Percentiles rank a stretch among this genome's conserved stretches.
These are phyloP conservation scores for Lodderomyces pseudojiufengensis DNA, from an alignment of 1,139 yeast species.

Conservation along the genomic window DNA sequence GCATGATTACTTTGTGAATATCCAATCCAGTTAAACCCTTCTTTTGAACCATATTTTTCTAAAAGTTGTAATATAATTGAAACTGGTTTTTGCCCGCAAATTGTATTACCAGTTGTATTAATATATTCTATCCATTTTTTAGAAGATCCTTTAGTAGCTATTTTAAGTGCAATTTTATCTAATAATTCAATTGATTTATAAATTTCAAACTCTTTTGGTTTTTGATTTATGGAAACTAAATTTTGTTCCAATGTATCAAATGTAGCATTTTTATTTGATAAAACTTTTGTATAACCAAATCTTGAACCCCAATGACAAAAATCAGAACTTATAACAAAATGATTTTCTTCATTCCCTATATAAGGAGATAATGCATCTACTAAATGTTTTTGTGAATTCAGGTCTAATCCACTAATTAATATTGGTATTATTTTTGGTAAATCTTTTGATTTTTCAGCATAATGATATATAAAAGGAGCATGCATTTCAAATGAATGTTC, in stretches of 20 bases:
- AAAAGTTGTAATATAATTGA: constrained; percentile 56
- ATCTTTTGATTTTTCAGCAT: constrained; percentile 18
- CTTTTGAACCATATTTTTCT: constrained; percentile 23
- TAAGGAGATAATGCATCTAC: constrained; percentile 52
- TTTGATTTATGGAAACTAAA: constrained; percentile 17
- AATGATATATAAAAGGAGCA: constrained; percentile 61
- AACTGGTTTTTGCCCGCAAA: constrained; percentile 90
- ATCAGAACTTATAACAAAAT: constrained; percentile 82
- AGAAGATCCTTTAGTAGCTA: constrained; percentile 54
- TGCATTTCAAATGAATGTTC: constrained; percentile 98
- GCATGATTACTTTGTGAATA: constrained; percentile 76
- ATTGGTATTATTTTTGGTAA: constrained; percentile 68
- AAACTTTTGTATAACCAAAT: constrained; percentile 67
- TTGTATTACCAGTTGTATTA: constrained; percentile 71
- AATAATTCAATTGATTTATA: constrained; percentile 68
- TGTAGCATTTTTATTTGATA: constrained; percentile 22
- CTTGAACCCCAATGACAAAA: constrained; percentile 95
- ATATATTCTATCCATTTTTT: constrained; percentile 67
- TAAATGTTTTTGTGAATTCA: constrained; percentile 39
- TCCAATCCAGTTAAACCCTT: constrained; percentile 65
- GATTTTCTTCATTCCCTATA: constrained; percentile 52
- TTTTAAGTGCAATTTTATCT: constrained; percentile 66
- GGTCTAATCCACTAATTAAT: constrained; percentile 64
- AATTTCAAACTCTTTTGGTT: constrained; percentile 38
- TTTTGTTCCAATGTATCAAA: constrained; percentile 15